Evolutionary conservation across 768 basidiomycete species (phyloP).

Genomic region (Postia placenta): DNA sequence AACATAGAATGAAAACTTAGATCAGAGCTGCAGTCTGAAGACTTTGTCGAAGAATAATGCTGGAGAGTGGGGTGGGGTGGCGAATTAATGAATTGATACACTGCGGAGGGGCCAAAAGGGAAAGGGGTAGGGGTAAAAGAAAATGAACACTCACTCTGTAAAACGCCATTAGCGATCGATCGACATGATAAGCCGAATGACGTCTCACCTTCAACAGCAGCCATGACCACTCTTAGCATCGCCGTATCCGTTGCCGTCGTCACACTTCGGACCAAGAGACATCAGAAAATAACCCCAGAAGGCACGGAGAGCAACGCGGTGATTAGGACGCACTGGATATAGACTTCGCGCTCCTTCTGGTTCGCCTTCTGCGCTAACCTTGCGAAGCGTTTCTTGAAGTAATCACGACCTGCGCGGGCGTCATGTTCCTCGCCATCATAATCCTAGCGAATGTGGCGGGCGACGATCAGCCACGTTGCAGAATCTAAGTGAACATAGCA

Average conservation of each 20-base stretch:
- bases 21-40: slow-evolving; percentile 63
- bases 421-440: slow-evolving; percentile 76
- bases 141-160: slow-evolving; percentile 58
- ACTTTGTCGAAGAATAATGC: slow-evolving; percentile 63
- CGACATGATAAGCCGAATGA: slow-evolving; percentile 1
- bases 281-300: not conserved
- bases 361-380: slow-evolving; percentile 82
- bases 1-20: slow-evolving; percentile 25
- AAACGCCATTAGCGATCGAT: slow-evolving; percentile 13
- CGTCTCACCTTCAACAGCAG: slow-evolving; percentile 84
- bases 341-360: slow-evolving; percentile 84
- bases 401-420: slow-evolving; percentile 73
- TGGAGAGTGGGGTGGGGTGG: slow-evolving; percentile 31
- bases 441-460: slow-evolving; percentile 43
- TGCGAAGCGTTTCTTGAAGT: slow-evolving; percentile 84
- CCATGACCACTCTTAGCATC: slow-evolving; percentile 88
- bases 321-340: slow-evolving; percentile 73
- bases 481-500: not conserved
- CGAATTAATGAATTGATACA: slow-evolving; percentile 9
- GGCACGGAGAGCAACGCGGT: slow-evolving; percentile 5
- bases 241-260: slow-evolving; percentile 91
- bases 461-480: too few relatives aligned
- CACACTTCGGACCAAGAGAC: slow-evolving; percentile 41
- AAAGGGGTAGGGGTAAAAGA: slow-evolving; percentile 20
- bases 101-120: slow-evolving; percentile 11